Evolutionary conservation across 257 asterid genomes (phyloP).

Genomic region (Misopates orontium): DNA sequence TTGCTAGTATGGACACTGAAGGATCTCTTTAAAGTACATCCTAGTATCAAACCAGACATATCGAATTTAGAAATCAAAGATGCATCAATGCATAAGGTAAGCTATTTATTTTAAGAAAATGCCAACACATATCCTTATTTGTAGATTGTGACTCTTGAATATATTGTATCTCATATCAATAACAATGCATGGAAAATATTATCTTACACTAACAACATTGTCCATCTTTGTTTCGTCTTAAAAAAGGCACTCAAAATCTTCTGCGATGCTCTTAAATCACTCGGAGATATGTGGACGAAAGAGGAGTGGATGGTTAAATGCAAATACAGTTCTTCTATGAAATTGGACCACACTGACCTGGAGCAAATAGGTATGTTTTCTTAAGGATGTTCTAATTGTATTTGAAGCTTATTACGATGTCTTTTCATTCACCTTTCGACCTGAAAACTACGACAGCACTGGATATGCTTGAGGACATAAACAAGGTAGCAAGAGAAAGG

Average conservation of each 20-base stretch:
- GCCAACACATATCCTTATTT: background rate
- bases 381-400: background rate
- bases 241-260: slow-evolving; percentile 59
- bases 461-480: slow-evolving; percentile 66
- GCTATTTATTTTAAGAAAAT: background rate
- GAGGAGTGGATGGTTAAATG: slow-evolving; percentile 70
- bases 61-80: slow-evolving; percentile 43
- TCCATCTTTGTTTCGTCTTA: background rate
- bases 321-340: slow-evolving; percentile 43
- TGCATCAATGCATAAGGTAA: slow-evolving; percentile 64
- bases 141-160: no score
- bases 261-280: slow-evolving; percentile 60
- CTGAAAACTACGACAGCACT: slow-evolving; percentile 38
- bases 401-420: background rate
- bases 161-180: no score
- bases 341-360: slow-evolving; percentile 41
- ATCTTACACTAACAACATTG: background rate
- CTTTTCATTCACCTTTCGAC: background rate
- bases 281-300: slow-evolving; percentile 78
- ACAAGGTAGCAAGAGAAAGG: slow-evolving; percentile 66
- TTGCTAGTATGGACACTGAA: slow-evolving; percentile 64
- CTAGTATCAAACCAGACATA: slow-evolving; percentile 36
- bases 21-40: slow-evolving; percentile 56
- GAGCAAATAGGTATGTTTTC: slow-evolving; percentile 45
- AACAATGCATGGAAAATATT: no score